Evolutionary conservation across 169 alveolate genomes (phyloP).

Genomic region (Cryptosporidium baileyi): DNA sequence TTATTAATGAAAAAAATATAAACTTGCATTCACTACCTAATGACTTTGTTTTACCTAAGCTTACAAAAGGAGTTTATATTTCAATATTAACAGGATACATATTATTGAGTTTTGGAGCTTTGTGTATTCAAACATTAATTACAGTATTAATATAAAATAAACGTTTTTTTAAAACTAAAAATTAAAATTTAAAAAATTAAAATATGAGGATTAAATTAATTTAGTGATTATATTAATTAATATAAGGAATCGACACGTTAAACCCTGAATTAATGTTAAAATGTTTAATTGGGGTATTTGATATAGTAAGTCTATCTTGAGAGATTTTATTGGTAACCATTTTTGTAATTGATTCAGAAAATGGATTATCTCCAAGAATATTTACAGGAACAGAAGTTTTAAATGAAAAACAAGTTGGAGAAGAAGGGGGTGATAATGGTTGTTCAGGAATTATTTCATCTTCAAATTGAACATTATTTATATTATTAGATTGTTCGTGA

Average conservation of each 20-base stretch:
- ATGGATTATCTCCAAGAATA: conserved; percentile 52
- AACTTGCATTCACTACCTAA: conserved; percentile 53
- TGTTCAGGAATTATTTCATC: background rate
- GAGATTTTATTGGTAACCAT: conserved; percentile 43
- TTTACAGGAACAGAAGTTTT: conserved; percentile 56
- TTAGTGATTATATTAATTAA: background rate
- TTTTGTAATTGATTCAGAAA: conserved; percentile 49
- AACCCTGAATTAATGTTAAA: conserved; percentile 1
- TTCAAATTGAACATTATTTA: background rate
- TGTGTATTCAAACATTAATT: background rate
- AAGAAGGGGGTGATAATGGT: conserved; percentile 51
- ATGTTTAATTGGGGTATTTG: background rate
- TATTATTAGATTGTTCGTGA: too few relatives aligned
- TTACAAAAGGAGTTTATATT: conserved; percentile 1
- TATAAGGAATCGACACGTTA: background rate
- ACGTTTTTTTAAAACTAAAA: too few relatives aligned
- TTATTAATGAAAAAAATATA: conserved; percentile 11
- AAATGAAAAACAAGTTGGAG: conserved; percentile 51
- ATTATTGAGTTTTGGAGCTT: background rate
- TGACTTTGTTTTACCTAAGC: background rate
- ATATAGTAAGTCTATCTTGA: background rate
- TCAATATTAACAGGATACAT: conserved; percentile 1
- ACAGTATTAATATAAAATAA: too few relatives aligned
- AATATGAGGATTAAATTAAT: too few relatives aligned
- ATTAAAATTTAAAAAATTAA: too few relatives aligned